Evolutionary conservation across 768 basidiomycete species (phyloP).

Genomic region (Cubamyces lactineus): DNA sequence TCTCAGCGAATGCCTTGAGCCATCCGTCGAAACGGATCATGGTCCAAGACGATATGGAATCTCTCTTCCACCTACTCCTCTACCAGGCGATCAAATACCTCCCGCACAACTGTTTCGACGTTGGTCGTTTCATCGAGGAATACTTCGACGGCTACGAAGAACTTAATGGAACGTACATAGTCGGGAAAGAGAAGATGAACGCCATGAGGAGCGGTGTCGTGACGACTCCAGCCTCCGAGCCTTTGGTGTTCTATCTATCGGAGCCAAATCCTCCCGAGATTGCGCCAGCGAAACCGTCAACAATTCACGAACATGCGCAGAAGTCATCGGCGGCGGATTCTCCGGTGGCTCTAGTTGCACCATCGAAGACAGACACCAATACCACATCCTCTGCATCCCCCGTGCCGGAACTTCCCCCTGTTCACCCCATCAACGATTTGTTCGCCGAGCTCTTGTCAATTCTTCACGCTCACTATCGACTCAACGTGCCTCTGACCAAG

Average conservation of each 20-base stretch:
- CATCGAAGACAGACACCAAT: too few species aligned
- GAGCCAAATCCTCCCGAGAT: neutral
- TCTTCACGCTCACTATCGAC: neutral
- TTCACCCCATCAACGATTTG: neutral
- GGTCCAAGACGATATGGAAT: constrained; percentile 13
- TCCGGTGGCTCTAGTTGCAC: too few species aligned
- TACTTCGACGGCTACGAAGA: constrained; percentile 9
- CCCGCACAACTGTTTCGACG: constrained; percentile 20
- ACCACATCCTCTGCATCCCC: too few species aligned
- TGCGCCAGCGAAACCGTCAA: neutral
- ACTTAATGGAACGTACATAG: neutral
- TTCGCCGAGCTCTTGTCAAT: neutral
- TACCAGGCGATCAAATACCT: constrained; percentile 21
- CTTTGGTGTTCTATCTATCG: neutral
- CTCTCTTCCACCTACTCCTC: constrained; percentile 12
- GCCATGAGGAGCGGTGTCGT: neutral
- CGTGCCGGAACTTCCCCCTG: neutral
- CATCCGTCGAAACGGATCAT: neutral
- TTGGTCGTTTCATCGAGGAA: constrained; percentile 9
- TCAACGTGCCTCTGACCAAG: too few species aligned
- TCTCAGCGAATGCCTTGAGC: neutral
- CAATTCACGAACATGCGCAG: too few species aligned
- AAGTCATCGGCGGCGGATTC: too few species aligned
- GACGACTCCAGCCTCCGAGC: too few species aligned
- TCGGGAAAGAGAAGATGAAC: neutral